Conservation (phyloP, 306 rosid species). For the Neltuma alba region DNA sequence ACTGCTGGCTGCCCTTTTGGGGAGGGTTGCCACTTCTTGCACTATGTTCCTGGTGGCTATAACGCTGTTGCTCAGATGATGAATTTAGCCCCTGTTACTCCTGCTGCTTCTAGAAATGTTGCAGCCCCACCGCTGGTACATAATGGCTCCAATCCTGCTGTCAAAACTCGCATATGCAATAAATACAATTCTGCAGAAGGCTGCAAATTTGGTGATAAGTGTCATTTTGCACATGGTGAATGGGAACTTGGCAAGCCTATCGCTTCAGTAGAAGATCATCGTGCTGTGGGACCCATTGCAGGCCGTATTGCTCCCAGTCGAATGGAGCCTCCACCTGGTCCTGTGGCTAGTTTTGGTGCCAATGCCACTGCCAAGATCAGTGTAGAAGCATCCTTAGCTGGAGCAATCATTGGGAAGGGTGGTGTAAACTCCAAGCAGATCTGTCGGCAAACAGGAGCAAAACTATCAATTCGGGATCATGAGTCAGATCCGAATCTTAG, state of each 20-base stretch:
- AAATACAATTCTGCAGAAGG: slow-evolving; percentile 81
- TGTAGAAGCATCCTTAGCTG: slow-evolving; percentile 90
- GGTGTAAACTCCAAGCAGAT: slow-evolving; percentile 96
- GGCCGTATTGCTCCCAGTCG: slow-evolving; percentile 51
- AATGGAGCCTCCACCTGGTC: slow-evolving; percentile 70
- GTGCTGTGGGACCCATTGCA: slow-evolving; percentile 49
- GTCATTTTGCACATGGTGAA: slow-evolving; percentile 96
- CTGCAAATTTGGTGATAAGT: slow-evolving; percentile 95
- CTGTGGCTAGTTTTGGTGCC: slow-evolving; percentile 82
- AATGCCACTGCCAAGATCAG: slow-evolving; percentile 94
- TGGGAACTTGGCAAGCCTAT: slow-evolving; percentile 84
- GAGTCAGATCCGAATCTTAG: slow-evolving; percentile 78
- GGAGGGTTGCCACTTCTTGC: slow-evolving; percentile 26
- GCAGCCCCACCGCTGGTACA: slow-evolving; percentile 49
- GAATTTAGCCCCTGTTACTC: slow-evolving; percentile 70
- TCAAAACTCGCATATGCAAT: slow-evolving; percentile 82
- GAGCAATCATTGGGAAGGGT: slow-evolving; percentile 97
- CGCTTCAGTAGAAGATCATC: slow-evolving; percentile 73
- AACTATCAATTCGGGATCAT: slow-evolving; percentile 87
- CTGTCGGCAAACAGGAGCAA: slow-evolving; percentile 96
- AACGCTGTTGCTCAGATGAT: slow-evolving; percentile 93
- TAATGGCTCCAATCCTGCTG: slow-evolving; percentile 69
- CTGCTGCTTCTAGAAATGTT: slow-evolving; percentile 64
- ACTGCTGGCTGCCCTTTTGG: slow-evolving; percentile 40
- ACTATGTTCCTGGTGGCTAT: slow-evolving; percentile 85